These are phyloP conservation scores for Omphalotus guepiniiformis DNA, from an alignment of 768 basidiomycete species.

Conservation along the genomic window DNA sequence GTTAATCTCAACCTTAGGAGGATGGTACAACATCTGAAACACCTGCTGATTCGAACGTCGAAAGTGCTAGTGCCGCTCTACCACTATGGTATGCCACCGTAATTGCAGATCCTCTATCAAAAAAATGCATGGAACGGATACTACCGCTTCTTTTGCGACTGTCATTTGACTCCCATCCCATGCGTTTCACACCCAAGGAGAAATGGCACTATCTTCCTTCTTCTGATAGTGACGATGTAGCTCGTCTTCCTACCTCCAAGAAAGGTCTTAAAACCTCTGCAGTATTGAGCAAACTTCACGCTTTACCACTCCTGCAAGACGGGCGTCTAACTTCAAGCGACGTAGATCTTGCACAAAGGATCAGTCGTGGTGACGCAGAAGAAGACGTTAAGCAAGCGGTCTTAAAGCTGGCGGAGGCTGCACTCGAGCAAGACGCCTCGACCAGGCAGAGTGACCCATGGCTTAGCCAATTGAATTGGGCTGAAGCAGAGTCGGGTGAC, in stretches of 20 bases:
- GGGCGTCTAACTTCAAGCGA: conserved; percentile 40
- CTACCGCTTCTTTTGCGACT: conserved; percentile 67
- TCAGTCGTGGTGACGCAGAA: conserved; percentile 42
- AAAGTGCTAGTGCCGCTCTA: conserved; percentile 12
- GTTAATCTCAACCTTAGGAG: background rate
- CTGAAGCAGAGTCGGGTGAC: conserved; percentile 20
- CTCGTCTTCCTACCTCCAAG: conserved; percentile 39
- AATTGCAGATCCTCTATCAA: conserved; percentile 35
- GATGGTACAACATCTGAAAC: no score
- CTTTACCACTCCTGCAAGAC: conserved; percentile 37
- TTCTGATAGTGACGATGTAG: conserved; percentile 24
- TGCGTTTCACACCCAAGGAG: conserved; percentile 48
- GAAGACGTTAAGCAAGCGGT: conserved; percentile 32
- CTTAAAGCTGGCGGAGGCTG: conserved; percentile 34
- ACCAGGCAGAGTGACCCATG: conserved; percentile 43
- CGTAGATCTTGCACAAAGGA: conserved; percentile 36
- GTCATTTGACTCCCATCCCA: conserved; percentile 55
- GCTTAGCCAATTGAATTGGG: conserved; percentile 71
- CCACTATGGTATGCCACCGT: conserved; percentile 61
- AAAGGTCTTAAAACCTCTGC: conserved; percentile 36
- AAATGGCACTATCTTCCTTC: conserved; percentile 62
- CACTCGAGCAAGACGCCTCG: conserved; percentile 20
- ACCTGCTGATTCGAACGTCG: background rate
- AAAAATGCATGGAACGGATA: conserved; percentile 42
- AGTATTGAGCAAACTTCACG: conserved; percentile 45